Evolutionary conservation across 495 filamentous ascomycete species (phyloP).

Genomic region (Cladorrhinum samala): DNA sequence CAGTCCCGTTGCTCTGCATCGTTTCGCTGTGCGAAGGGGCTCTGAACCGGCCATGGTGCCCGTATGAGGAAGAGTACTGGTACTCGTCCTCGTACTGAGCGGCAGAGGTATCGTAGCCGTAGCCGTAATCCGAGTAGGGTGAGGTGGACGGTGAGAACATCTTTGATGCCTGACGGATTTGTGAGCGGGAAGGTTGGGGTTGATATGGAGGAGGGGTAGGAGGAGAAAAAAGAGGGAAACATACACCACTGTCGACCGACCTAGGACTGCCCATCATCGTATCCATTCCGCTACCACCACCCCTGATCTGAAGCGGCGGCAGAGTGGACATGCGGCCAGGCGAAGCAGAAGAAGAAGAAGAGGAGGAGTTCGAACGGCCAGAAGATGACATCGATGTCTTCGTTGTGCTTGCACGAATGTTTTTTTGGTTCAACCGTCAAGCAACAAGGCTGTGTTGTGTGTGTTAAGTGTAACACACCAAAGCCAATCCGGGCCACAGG

Average conservation of each 20-base stretch:
- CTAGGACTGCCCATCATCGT: neutral
- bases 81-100: no score
- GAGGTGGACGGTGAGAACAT: neutral
- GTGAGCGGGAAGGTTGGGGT: neutral
- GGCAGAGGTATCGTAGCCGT: no score
- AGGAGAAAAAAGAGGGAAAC: neutral
- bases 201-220: neutral
- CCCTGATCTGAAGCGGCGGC: neutral
- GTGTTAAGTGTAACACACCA: no score
- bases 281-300: neutral
- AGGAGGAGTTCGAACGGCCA: no score
- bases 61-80: neutral
- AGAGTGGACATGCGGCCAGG: no score
- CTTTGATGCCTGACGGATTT: neutral
- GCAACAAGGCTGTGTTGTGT: no score
- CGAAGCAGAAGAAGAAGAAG: no score
- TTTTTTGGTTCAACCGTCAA: no score
- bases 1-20: no score
- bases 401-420: no score
- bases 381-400: no score
- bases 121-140: neutral
- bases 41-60: neutral
- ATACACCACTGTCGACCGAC: conserved; percentile 6
- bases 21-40: neutral
- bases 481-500: no score